A percentile compares a stretch with the other conserved stretches of the same genome.
Evolutionary conservation across 768 basidiomycete species (phyloP).

Genomic region (Atractiella rhizophila): DNA sequence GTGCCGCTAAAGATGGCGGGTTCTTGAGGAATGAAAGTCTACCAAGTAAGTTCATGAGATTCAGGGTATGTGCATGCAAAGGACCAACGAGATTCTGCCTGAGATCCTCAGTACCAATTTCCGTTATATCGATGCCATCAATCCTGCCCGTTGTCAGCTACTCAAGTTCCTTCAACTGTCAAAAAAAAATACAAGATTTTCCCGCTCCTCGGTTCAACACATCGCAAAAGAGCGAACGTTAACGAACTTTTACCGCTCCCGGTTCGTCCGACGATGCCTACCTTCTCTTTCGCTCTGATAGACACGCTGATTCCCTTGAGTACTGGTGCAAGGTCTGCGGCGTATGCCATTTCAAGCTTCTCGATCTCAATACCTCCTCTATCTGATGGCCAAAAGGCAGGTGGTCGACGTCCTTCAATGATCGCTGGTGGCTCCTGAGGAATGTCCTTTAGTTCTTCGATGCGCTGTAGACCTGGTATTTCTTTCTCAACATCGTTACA

Average conservation of each 20-base stretch:
- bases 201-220: constrained; percentile 56
- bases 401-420: constrained; percentile 19
- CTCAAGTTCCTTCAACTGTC: no score
- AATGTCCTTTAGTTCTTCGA: constrained; percentile 18
- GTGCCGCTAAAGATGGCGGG: constrained; percentile 41
- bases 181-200: no score
- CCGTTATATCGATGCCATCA: constrained; percentile 64
- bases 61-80: not conserved
- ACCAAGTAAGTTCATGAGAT: constrained; percentile 22
- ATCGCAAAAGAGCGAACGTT: constrained; percentile 65
- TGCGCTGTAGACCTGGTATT: constrained; percentile 30
- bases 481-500: no score
- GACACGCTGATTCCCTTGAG: constrained; percentile 50
- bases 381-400: constrained; percentile 23
- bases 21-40: constrained; percentile 15
- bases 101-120: constrained; percentile 40
- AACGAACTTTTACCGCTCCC: constrained; percentile 53
- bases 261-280: constrained; percentile 56
- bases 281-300: constrained; percentile 52
- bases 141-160: no score
- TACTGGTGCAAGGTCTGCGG: constrained; percentile 63
- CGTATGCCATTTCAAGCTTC: constrained; percentile 52
- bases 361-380: constrained; percentile 28
- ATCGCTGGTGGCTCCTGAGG: constrained; percentile 14
- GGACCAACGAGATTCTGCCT: no score